phyloP scores from a whole-genome alignment of 768 basidiomycete genomes.

The Flagelloscypha sp. region DNA sequence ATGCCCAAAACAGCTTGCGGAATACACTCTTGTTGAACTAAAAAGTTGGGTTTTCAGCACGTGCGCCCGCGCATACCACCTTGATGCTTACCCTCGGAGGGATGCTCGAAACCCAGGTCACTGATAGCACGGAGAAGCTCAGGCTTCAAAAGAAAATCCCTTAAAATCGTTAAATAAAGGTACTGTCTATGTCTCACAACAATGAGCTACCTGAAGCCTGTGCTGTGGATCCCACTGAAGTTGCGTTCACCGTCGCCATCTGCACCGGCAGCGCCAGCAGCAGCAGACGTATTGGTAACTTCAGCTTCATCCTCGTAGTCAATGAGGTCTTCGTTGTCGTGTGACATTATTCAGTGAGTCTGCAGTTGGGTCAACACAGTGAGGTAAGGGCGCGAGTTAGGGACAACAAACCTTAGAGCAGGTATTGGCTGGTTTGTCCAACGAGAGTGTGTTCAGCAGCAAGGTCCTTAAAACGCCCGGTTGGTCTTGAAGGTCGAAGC shows the following conservation, averaged over 20 bases:
- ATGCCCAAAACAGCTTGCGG: conserved; percentile 99
- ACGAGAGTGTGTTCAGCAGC: too few species aligned
- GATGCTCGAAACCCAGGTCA: conserved; percentile 99
- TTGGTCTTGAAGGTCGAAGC: too few species aligned
- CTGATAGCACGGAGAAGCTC: conserved; percentile 95
- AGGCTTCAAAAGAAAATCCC: conserved; percentile 97
- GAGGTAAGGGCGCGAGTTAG: too few species aligned
- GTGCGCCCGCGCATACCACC: not conserved
- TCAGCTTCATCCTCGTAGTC: conserved; percentile 93
- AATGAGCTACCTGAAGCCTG: conserved; percentile 81
- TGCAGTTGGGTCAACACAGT: too few species aligned
- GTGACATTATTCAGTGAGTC: conserved; percentile 74
- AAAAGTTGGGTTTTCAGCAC: conserved; percentile 5
- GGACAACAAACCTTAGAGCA: too few species aligned
- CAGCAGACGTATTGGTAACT: conserved; percentile 52
- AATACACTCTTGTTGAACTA: conserved; percentile 99
- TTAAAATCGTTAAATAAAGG: conserved; percentile 24
- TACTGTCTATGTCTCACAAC: conserved; percentile 4
- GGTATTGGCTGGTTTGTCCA: too few species aligned
- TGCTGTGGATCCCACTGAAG: conserved; percentile 99
- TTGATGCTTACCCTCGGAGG: conserved; percentile 78
- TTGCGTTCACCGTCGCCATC: conserved; percentile 84
- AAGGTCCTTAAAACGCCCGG: too few species aligned
- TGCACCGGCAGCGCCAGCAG: conserved; percentile 37
- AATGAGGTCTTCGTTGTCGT: conserved; percentile 88